Conservation (phyloP, 2,329 filamentous ascomycete species). For the Fonsecaea pedrosoi region DNA sequence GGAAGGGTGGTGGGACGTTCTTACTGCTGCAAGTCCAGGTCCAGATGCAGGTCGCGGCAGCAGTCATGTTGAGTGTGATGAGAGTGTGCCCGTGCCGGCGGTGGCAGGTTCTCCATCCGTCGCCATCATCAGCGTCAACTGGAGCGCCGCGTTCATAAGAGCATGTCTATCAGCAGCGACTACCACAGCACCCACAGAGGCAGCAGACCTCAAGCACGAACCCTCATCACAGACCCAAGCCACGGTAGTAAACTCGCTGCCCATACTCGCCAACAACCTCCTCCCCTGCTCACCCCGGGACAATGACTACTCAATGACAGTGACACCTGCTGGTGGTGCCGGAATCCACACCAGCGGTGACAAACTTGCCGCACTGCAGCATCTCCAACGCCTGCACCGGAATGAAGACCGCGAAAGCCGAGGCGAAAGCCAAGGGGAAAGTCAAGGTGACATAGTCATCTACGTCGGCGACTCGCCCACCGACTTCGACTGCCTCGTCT, state of each 20-base stretch:
- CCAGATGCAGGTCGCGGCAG: too few species aligned
- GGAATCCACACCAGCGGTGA: not conserved
- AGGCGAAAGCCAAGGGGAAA: too few species aligned
- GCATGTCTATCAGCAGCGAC: not conserved
- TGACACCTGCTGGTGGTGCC: not conserved
- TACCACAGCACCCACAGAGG: too few species aligned
- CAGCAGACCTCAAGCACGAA: too few species aligned
- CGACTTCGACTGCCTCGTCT: not conserved
- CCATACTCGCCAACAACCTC: not conserved
- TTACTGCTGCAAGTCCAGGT: too few species aligned
- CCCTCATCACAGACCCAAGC: not conserved
- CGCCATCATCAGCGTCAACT: not conserved
- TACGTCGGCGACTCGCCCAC: not conserved
- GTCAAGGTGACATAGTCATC: not conserved
- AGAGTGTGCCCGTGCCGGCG: too few species aligned
- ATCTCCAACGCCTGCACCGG: too few species aligned
- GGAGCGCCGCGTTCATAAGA: slow-evolving; percentile 1
- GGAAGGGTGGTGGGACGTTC: too few species aligned
- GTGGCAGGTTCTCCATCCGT: too few species aligned
- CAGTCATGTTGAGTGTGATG: too few species aligned
- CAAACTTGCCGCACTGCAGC: not conserved
- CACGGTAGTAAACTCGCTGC: not conserved
- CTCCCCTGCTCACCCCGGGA: not conserved
- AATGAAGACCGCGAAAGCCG: too few species aligned
- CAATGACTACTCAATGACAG: too few species aligned